Conservation (phyloP, 805 yeast species). For the Groenewaldozyma salmanticensis region DNA sequence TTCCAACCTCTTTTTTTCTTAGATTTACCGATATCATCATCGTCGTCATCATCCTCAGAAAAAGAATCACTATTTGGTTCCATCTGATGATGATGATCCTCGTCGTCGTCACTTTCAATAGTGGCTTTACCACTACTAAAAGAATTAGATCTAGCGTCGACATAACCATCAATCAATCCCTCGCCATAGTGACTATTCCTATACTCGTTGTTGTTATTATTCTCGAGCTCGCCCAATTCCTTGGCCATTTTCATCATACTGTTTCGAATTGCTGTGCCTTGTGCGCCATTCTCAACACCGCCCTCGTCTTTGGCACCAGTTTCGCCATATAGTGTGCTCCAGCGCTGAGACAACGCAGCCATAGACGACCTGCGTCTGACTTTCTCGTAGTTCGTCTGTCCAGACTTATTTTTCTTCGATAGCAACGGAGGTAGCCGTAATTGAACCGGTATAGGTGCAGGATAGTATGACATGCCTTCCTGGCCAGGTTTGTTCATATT, state of each 20-base stretch:
- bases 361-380: background rate
- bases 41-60: constrained; percentile 8
- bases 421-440: constrained; percentile 27
- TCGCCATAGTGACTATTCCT: background rate
- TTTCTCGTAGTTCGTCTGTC: background rate
- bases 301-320: background rate
- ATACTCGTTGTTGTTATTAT: background rate
- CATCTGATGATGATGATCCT: constrained; percentile 4
- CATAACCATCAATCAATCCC: background rate
- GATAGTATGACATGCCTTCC: constrained; percentile 18
- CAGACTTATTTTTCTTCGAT: constrained; percentile 14
- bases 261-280: constrained; percentile 1
- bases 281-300: constrained; percentile 1
- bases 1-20: constrained; percentile 8
- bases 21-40: constrained; percentile 8
- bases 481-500: background rate
- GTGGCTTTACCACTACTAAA: constrained; percentile 25
- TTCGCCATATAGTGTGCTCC: background rate
- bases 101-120: constrained; percentile 22
- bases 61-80: constrained; percentile 1
- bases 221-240: background rate
- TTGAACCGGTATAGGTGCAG: constrained; percentile 29
- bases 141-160: constrained; percentile 1
- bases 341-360: background rate
- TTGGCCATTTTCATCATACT: background rate